Base-by-base conservation (phyloP, 2,329 filamentous ascomycete genomes). In the Colletotrichum orbiculare region DNA sequence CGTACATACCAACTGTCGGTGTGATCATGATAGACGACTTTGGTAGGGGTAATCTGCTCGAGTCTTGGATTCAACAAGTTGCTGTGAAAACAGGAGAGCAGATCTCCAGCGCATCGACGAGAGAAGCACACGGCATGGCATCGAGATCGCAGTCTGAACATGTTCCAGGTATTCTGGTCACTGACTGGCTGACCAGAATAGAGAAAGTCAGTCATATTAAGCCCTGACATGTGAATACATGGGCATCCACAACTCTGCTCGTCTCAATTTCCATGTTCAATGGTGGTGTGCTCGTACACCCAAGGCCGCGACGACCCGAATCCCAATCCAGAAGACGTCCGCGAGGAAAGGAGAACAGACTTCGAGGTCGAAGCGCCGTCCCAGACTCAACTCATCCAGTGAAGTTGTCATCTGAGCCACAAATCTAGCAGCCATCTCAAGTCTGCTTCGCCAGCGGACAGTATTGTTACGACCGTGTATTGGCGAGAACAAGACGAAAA, bases 401-500 rank as follows among this genome's bases (percentile, higher is more conserved):
- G 25, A 63, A 37, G 46, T 43, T 39, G 52, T 65, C 63, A 54
- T 56, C 63, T 53, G 47, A 65, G 62, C 58, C 47, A 62, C 62
- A 52, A 39, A 46, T 34, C 10, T 37, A 60, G n/a, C 46, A 15
- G 37, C 48, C 53, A 35, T 45, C 33, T 42, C 34, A 47, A 56
- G 41, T 39, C 39, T 48, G 15, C n/a, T 35, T 49, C 6, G 8
- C 9, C 9, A 59, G 33, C 33, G 13, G 6, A 17, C 43, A 47
- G 12, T 7, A 8, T 17, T 38, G 33, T 25, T 25, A 9, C 41
- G 47, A 38, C 13, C 34, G n/a, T 39, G 39, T 33, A 42, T 41
- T 13, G 12, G n/a, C n/a, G n/a, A 17, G 17, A 9, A 38, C 47
- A 52, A 43, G 52, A 2, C 12, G 13, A 41, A 15, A 39, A 53